A percentile compares a stretch with the other conserved stretches of the same genome.
Evolutionary conservation across 495 filamentous ascomycete genomes (phyloP).

Genomic region (Staphylotrichum tortipilum): DNA sequence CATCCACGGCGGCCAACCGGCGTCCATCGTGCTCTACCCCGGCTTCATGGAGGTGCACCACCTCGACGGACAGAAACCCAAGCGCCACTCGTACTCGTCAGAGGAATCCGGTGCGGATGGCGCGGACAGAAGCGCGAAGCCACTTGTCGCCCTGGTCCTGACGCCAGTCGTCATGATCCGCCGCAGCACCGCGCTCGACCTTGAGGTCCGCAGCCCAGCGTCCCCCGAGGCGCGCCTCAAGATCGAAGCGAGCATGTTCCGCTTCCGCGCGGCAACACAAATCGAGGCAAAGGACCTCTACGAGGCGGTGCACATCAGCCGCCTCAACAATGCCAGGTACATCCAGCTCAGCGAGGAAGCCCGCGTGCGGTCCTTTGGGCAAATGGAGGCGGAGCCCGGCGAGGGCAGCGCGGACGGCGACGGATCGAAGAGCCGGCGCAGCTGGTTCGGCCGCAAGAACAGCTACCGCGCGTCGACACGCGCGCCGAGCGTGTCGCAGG

Average conservation of each 20-base stretch:
- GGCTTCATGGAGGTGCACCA: constrained; percentile 81
- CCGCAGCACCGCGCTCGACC: constrained; percentile 82
- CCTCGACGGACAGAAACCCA: constrained; percentile 41
- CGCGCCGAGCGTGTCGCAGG: constrained; percentile 38
- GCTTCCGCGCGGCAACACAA: constrained; percentile 68
- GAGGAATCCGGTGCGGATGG: constrained; percentile 32
- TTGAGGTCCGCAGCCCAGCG: constrained; percentile 80
- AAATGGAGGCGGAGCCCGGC: constrained; percentile 21
- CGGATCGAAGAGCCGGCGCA: constrained; percentile 32
- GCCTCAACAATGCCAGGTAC: constrained; percentile 82
- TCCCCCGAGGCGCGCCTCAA: constrained; percentile 65
- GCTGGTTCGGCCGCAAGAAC: constrained; percentile 52
- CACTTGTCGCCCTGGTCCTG: constrained; percentile 71
- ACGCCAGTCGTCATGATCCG: constrained; percentile 83
- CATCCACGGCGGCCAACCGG: constrained; percentile 52
- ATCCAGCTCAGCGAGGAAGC: constrained; percentile 65
- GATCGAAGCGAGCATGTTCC: constrained; percentile 53
- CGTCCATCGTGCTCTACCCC: constrained; percentile 70
- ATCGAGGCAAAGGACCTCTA: constrained; percentile 77
- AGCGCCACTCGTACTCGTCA: constrained; percentile 32
- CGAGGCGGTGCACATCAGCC: constrained; percentile 68
- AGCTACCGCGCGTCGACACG: constrained; percentile 49
- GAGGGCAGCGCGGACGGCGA: constrained; percentile 33
- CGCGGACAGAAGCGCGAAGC: constrained; percentile 35
- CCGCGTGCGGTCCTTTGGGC: constrained; percentile 41